Percentiles rank a stretch among this genome's conserved stretches.
Conservation (phyloP, 1,284 basidiomycete species). For the Moesziomyces aphidis region DNA sequence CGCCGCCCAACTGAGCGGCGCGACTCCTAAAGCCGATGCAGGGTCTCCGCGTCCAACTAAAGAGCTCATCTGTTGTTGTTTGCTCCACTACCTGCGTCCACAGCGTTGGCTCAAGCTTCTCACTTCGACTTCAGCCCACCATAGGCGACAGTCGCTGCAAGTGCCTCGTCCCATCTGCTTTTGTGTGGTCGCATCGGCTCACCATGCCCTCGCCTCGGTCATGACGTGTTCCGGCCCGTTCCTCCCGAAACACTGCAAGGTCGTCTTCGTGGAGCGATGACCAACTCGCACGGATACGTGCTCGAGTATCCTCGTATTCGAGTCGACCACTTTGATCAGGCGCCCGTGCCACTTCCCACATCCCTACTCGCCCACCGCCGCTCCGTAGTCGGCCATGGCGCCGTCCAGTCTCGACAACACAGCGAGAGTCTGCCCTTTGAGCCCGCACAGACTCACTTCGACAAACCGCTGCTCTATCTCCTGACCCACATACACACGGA, state of each 20-base stretch:
- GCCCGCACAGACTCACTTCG: conserved; percentile 42
- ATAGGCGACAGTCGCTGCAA: too few relatives aligned
- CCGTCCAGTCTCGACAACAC: background rate
- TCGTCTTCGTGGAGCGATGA: conserved; percentile 12
- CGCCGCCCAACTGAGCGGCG: background rate
- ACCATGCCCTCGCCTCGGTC: background rate
- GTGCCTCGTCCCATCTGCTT: too few relatives aligned
- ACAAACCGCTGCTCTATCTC: conserved; percentile 53
- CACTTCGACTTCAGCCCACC: too few relatives aligned
- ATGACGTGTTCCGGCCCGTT: background rate
- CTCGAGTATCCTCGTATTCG: conserved; percentile 61
- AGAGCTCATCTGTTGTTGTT: background rate
- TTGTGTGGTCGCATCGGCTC: too few relatives aligned
- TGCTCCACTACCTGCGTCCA: background rate
- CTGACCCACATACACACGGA: conserved; percentile 65
- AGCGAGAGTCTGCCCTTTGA: conserved; percentile 17
- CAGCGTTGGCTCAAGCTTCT: too few relatives aligned
- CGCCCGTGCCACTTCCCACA: conserved; percentile 25
- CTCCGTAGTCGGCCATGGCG: background rate
- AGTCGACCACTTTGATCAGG: conserved; percentile 57
- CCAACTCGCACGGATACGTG: conserved; percentile 55
- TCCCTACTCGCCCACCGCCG: conserved; percentile 40
- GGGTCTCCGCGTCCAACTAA: conserved; percentile 16
- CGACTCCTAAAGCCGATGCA: conserved; percentile 24
- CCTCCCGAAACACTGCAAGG: background rate